A percentile compares a stretch with the other conserved stretches of the same genome.
phyloP scores from a whole-genome alignment of 345 rosid genomes.

The Toxicodendron radicans region DNA sequence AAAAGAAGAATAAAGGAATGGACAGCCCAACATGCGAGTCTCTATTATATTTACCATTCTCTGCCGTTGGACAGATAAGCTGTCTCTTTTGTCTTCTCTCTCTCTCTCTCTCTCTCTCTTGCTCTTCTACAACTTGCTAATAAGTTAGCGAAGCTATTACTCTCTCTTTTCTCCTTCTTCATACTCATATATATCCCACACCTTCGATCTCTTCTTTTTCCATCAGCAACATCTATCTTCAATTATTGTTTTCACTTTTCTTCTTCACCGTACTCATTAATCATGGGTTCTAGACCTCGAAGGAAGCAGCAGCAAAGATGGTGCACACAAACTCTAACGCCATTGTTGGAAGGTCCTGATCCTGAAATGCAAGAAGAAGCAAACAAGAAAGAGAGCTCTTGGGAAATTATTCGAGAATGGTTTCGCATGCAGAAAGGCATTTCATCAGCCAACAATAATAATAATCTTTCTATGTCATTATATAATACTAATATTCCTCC shows the following conservation, averaged over 20 bases:
- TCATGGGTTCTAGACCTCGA: slow-evolving; percentile 42
- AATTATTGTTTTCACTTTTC: background rate
- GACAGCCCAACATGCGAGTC: slow-evolving; percentile 41
- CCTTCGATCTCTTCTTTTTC: background rate
- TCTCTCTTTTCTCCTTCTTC: slow-evolving; percentile 3
- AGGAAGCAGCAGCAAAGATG: slow-evolving; percentile 69
- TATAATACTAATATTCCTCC: slow-evolving; percentile 38
- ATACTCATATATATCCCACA: background rate
- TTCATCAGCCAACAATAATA: slow-evolving; percentile 17
- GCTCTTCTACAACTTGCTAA: background rate
- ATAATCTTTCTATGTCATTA: slow-evolving; percentile 29
- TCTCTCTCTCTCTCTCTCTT: background rate
- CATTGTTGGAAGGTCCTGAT: slow-evolving; percentile 94
- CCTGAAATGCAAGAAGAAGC: slow-evolving; percentile 82
- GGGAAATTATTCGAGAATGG: slow-evolving; percentile 95
- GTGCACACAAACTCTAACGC: slow-evolving; percentile 75
- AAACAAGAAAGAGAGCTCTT: slow-evolving; percentile 69
- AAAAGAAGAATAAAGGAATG: slow-evolving; percentile 25
- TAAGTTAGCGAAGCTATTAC: background rate
- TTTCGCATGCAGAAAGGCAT: slow-evolving; percentile 72
- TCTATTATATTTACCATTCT: slow-evolving; percentile 20
- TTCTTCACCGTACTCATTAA: background rate
- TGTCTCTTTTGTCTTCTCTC: slow-evolving; percentile 69
- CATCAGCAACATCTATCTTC: background rate
- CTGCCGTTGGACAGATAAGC: slow-evolving; percentile 61